A percentile compares a stretch with the other conserved stretches of the same genome.
phyloP scores from a whole-genome alignment of 2,329 filamentous ascomycete species.

The Ramularia collo-cygni region DNA sequence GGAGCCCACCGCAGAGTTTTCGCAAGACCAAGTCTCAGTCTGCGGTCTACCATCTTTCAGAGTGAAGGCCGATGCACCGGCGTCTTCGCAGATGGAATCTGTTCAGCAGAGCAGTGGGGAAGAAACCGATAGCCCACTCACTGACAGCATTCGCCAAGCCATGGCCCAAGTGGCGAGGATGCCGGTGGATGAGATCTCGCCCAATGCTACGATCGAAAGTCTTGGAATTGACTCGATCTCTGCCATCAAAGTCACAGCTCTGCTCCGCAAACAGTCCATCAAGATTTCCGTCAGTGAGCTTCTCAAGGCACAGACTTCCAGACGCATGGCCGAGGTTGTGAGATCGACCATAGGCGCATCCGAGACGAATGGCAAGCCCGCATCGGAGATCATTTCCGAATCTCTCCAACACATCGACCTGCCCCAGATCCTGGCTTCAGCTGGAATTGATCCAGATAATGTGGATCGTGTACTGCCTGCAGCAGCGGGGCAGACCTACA shows the following conservation, averaged over 20 bases:
- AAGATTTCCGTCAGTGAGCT: conserved; percentile 64
- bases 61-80: neutral
- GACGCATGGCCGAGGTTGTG: conserved; percentile 51
- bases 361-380: conserved; percentile 29
- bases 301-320: conserved; percentile 57
- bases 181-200: conserved; percentile 50
- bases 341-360: conserved; percentile 2
- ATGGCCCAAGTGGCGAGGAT: conserved; percentile 55
- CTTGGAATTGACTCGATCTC: conserved; percentile 88
- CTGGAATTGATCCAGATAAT: conserved; percentile 37
- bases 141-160: conserved; percentile 37
- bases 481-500: conserved; percentile 71
- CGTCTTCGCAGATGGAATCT: conserved; percentile 3
- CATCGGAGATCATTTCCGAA: conserved; percentile 13
- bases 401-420: conserved; percentile 11
- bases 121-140: conserved; percentile 3
- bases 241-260: conserved; percentile 71
- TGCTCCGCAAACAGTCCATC: conserved; percentile 60
- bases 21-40: conserved; percentile 50
- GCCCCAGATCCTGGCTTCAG: neutral
- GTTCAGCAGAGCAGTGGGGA: conserved; percentile 1
- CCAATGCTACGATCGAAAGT: conserved; percentile 65
- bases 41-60: conserved; percentile 54
- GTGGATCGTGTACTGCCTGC: conserved; percentile 59
- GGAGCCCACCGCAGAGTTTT: conserved; percentile 49